A percentile compares a stretch with the other conserved stretches of the same genome.
phyloP scores from a whole-genome alignment of 2,329 filamentous ascomycete genomes.

The Clonostachys byssicola region DNA sequence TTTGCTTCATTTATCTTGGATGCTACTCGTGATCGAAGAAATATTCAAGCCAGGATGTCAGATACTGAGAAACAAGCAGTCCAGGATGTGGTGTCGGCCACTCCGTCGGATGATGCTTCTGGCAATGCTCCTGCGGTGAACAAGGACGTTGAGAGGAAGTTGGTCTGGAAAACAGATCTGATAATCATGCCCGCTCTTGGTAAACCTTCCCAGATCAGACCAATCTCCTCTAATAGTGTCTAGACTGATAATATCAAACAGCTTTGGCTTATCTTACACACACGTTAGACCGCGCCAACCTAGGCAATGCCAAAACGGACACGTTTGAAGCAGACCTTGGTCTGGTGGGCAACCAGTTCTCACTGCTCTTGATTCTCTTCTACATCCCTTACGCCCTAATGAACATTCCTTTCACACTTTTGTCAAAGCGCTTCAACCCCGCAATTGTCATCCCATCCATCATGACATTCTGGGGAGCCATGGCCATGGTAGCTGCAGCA shows the following conservation, averaged over 20 bases:
- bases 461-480: constrained; percentile 25
- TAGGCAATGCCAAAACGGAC: constrained; percentile 1
- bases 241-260: neutral
- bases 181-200: no score
- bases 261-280: neutral
- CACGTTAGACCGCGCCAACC: neutral
- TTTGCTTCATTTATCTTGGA: no score
- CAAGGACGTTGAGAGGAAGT: no score
- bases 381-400: constrained; percentile 25
- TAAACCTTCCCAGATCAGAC: neutral
- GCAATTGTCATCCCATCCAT: constrained; percentile 24
- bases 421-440: constrained; percentile 30
- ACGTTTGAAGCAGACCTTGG: neutral
- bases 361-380: constrained; percentile 1
- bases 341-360: neutral
- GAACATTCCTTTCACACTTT: constrained; percentile 30
- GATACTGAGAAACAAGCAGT: no score
- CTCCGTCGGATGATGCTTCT: no score
- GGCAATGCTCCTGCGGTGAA: no score
- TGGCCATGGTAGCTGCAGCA: constrained; percentile 20
- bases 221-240: no score
- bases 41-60: no score
- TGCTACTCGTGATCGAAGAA: no score
- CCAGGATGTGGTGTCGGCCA: no score
- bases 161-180: no score